Evolutionary conservation across 2,329 filamentous ascomycete genomes (phyloP).

Genomic region (Colletotrichum coccodes): DNA sequence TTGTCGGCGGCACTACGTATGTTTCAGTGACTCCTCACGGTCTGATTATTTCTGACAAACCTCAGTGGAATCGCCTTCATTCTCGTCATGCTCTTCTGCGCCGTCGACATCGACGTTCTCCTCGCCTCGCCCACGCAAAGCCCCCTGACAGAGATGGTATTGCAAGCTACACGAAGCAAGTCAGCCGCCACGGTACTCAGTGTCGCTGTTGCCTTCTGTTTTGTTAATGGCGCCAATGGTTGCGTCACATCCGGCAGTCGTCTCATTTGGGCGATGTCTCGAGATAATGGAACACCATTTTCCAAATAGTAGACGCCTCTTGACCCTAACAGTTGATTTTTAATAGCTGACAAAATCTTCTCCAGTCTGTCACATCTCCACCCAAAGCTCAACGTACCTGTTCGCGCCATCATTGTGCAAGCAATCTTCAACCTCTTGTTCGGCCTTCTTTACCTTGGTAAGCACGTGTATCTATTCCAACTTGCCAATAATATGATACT

Average conservation of each 20-base stretch:
- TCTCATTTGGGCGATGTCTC: conserved; percentile 50
- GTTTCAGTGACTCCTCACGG: accelerated
- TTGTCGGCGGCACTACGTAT: conserved; percentile 53
- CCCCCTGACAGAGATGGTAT: conserved; percentile 53
- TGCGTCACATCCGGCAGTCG: conserved; percentile 48
- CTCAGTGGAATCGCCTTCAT: conserved; percentile 49
- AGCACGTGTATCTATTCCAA: too few relatives aligned
- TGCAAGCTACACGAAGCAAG: conserved; percentile 39
- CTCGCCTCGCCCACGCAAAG: conserved; percentile 52
- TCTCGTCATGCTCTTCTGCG: conserved; percentile 55
- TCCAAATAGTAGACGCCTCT: conserved; percentile 3
- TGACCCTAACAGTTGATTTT: background rate
- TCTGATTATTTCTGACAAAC: background rate
- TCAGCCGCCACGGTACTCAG: conserved; percentile 42
- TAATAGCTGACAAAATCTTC: background rate
- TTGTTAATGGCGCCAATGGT: conserved; percentile 42
- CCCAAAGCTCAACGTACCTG: conserved; percentile 51
- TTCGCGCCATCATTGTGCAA: conserved; percentile 51
- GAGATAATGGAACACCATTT: conserved; percentile 42
- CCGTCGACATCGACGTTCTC: conserved; percentile 50
- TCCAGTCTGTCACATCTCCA: conserved; percentile 41
- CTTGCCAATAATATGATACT: background rate
- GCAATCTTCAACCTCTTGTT: conserved; percentile 56
- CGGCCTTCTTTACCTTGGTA: conserved; percentile 55
- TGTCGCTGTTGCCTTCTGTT: conserved; percentile 39